Evolutionary conservation across 441 rosid species (phyloP), one percentile per base, ranked within the genome.

Genomic region (Corymbia calophylla): DNA sequence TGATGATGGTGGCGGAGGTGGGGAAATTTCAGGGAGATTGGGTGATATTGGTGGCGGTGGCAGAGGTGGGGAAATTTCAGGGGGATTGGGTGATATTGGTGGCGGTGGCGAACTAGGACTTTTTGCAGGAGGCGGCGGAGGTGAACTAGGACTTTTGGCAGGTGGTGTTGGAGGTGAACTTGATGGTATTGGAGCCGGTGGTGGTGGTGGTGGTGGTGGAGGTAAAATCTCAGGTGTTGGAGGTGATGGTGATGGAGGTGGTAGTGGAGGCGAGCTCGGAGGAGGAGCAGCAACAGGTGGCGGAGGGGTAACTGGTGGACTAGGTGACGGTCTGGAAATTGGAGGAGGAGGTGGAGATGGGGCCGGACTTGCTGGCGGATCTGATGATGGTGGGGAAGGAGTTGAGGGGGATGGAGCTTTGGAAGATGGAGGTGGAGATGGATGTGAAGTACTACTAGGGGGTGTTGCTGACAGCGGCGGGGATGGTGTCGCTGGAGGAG

Each of bases 11-110:
- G 93, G 90, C 53, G 91, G 55, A 2, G 91, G 58, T 2, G 87
- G 87, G 44, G 92, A 90, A 91, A 90, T 88, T 53, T 91, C 82
- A 89, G 95, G 88, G 88, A 94, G 93, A 90, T 95, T 93, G 82
- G 92, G 89, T 27, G 92, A 89, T 80, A 92, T 92, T 29, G 88
- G 90, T n/a, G 85, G 35, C 62, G 93, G 87, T 85, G 94, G 49
- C 9, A 16, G 44, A 86, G 49, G 47, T 54, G 64, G n/a, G 44
- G 44, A 39, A 44, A 29, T 86, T 86, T 5, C 66, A n/a, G 56
- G 87, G 29, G 49, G n/a, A 53, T 89, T 87, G 39, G 44, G 44
- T 39, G 44, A 39, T 39, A 4, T 39, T 39, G 94, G 88, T 31
- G 89, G 86, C 53, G 90, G 87, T 18, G 95, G 92, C 15, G 95